A percentile compares a stretch with the other conserved stretches of the same genome.
Conservation (phyloP, 805 yeast species). For the Torulaspora indica region DNA sequence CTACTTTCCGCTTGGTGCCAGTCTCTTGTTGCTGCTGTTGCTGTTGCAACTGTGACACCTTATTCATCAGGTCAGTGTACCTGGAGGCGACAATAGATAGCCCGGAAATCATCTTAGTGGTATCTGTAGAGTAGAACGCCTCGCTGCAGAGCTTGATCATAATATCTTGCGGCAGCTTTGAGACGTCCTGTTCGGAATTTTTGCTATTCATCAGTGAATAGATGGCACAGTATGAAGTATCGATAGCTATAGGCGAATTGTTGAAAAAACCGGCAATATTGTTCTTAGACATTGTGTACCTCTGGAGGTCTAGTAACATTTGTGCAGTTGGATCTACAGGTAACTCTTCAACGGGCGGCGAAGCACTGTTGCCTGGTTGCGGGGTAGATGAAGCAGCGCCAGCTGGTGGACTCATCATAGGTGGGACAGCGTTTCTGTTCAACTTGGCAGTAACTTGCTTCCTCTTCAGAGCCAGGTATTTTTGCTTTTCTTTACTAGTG, state of each 20-base stretch:
- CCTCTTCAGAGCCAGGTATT: slow-evolving; percentile 13
- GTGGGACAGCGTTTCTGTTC: slow-evolving; percentile 2
- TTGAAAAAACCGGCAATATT: slow-evolving; percentile 30
- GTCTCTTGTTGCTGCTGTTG: slow-evolving; percentile 4
- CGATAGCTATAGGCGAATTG: slow-evolving; percentile 37
- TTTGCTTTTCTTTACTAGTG: slow-evolving; percentile 23
- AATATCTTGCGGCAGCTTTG: slow-evolving; percentile 59
- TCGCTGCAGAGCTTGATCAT: slow-evolving; percentile 58
- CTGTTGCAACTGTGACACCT: slow-evolving; percentile 16
- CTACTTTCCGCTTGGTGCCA: slow-evolving; percentile 14
- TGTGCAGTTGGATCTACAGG: slow-evolving; percentile 8
- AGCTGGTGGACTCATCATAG: slow-evolving; percentile 2
- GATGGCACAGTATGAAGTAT: slow-evolving; percentile 53
- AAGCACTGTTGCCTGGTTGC: slow-evolving; percentile 1
- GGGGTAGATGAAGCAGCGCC: slow-evolving; percentile 7
- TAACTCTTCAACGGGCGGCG: slow-evolving; percentile 2
- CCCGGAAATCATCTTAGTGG: slow-evolving; percentile 54
- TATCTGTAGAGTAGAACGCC: slow-evolving; percentile 58
- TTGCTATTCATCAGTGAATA: slow-evolving; percentile 64
- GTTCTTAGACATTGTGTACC: slow-evolving; percentile 30
- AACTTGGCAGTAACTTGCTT: slow-evolving; percentile 6
- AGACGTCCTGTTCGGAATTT: slow-evolving; percentile 63
- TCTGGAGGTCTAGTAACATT: slow-evolving; percentile 22
- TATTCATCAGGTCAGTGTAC: slow-evolving; percentile 46
- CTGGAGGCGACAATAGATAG: slow-evolving; percentile 66